These are phyloP conservation scores for Globisporangium nodosum DNA, from an alignment of 352 stramenopile genomes.

Conservation along the genomic window DNA sequence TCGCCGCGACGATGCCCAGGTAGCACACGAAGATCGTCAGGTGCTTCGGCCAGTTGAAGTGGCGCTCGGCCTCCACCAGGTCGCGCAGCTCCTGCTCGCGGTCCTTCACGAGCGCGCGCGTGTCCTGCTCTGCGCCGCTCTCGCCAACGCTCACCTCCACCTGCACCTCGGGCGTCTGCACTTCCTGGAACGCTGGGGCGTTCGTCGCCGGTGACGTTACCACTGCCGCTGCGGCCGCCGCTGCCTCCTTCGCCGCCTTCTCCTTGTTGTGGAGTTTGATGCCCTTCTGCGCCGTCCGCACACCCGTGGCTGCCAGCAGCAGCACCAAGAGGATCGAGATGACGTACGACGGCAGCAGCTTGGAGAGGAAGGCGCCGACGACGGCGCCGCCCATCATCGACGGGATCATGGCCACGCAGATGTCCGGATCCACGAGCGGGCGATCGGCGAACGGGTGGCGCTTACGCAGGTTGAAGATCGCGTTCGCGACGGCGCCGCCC, in stretches of 20 bases:
- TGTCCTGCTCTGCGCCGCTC: constrained; percentile 3
- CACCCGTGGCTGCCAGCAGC: constrained; percentile 28
- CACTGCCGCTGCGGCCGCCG: constrained; percentile 6
- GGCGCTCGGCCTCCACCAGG: constrained; percentile 24
- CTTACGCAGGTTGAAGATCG: constrained; percentile 58
- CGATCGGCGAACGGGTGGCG: constrained; percentile 48
- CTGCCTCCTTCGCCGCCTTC: constrained; percentile 19
- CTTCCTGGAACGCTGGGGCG: constrained; percentile 6
- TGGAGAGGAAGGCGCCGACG: constrained; percentile 48
- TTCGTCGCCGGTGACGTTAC: not conserved
- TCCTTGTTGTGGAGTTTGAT: constrained; percentile 36
- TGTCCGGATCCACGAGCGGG: constrained; percentile 51
- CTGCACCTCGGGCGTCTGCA: constrained; percentile 7
- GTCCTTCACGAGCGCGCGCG: constrained; percentile 11
- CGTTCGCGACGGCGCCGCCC: constrained; percentile 52
- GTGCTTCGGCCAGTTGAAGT: constrained; percentile 35
- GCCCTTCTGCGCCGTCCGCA: constrained; percentile 26
- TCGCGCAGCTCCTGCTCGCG: constrained; percentile 6
- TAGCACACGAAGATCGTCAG: constrained; percentile 36
- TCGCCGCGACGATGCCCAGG: constrained; percentile 24
- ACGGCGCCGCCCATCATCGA: constrained; percentile 52
- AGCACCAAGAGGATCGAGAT: constrained; percentile 52
- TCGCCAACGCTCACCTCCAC: not conserved
- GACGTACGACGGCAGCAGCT: constrained; percentile 53
- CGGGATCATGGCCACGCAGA: constrained; percentile 57